A percentile compares a stretch with the other conserved stretches of the same genome.
phyloP scores from a whole-genome alignment of 306 rosid species.

The Lathyrus aphaca region DNA sequence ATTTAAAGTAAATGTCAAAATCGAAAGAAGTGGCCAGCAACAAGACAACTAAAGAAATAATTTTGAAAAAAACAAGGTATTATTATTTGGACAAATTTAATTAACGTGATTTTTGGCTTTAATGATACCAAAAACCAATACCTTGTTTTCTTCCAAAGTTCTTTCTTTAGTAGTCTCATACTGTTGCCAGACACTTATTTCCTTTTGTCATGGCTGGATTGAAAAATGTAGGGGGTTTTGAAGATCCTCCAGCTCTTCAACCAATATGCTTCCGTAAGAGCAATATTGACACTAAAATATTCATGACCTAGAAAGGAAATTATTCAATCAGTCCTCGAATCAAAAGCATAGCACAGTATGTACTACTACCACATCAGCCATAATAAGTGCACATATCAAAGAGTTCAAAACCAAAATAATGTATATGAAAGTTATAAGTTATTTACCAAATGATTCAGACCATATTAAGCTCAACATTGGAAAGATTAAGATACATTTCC shows the following conservation, averaged over 20 bases:
- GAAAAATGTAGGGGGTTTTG: slow-evolving; percentile 9
- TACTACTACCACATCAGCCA: slow-evolving; percentile 8
- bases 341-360: slow-evolving; percentile 5
- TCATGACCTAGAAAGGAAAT: slow-evolving; percentile 24
- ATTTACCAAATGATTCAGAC: slow-evolving; percentile 56
- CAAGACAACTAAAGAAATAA: background rate
- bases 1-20: slow-evolving; percentile 15
- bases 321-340: slow-evolving; percentile 32
- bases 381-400: slow-evolving; percentile 6
- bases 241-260: slow-evolving; percentile 26
- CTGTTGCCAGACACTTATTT: slow-evolving; percentile 14
- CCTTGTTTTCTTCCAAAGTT: slow-evolving; percentile 30
- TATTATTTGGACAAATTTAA: background rate
- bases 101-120: background rate
- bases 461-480: slow-evolving; percentile 59
- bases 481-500: slow-evolving; percentile 74
- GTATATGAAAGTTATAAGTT: slow-evolving; percentile 27
- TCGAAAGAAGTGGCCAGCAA: background rate
- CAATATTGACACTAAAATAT: slow-evolving; percentile 31
- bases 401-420: slow-evolving; percentile 22
- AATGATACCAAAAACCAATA: background rate
- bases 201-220: slow-evolving; percentile 9
- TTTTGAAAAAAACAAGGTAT: too few species aligned
- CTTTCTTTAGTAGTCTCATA: slow-evolving; percentile 23
- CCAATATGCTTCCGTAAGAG: slow-evolving; percentile 1